Base-by-base conservation (phyloP, 2,329 filamentous ascomycete species). In the Aspergillus sp. region DNA sequence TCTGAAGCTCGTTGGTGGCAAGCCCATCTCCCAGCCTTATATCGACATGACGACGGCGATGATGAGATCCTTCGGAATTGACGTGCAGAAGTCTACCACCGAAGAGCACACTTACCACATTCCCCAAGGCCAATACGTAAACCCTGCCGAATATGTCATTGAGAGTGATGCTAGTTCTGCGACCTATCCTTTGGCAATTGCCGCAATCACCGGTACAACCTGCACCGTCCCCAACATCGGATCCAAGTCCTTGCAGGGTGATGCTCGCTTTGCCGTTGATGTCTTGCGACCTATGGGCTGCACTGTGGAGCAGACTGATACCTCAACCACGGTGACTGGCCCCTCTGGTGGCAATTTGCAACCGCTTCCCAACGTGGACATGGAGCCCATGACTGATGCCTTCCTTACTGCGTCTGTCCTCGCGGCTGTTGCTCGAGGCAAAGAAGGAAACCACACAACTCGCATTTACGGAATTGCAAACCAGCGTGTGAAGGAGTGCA, bases 311-410 rank as follows among this genome's bases (percentile, higher is more conserved):
- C 93, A 98, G 68, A 88, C 86, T 0, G 81, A 81, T 42, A 82
- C 78, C 12, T 94, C 90, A 1, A 98, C 93, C 1, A 97, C 90
- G 0, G 93, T 98, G 7, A 95, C 86, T 7, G 93, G 93, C 1
- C 93, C 93, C n/a, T 69, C 79, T 2, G 68, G 76, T 43, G 91
- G 93, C 8, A 69, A 77, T 11, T 72, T 98, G 33, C 83, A 83
- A 55, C 85, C 88, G 1, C 72, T 98, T 9, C 72, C 82, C 12
- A 85, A 91, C 46, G 83, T 98, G 27, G 90, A 98, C 60, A 98
- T 98, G 93, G 93, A 97, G 66, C 87, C 91, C 1, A 98, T 98
- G 93, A 98, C 93, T 0, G 93, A 98, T 67, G 93, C 93, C 39
- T 98, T 98, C 75, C 76, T 98, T 41, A 96, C 90, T 5, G 93